phyloP scores from a whole-genome alignment of 441 rosid genomes.

The Omphalea diandra region DNA sequence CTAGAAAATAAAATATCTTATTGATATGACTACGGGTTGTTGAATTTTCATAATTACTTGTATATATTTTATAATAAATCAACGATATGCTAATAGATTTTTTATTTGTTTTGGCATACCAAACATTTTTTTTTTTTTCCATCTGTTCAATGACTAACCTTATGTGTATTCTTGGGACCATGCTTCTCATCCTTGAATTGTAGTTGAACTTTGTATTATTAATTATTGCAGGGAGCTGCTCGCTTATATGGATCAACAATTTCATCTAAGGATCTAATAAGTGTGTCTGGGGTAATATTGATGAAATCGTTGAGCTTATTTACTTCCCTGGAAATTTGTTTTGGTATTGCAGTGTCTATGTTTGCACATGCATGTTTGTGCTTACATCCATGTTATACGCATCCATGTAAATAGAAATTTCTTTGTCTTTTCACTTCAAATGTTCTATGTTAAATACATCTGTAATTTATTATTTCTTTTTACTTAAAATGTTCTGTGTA shows the following conservation, averaged over 20 bases:
- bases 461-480: not conserved
- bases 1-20: not conserved
- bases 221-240: constrained; percentile 82
- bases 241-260: constrained; percentile 90
- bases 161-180: not conserved
- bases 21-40: not conserved
- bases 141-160: not conserved
- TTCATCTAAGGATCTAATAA: constrained; percentile 69
- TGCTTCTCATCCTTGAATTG: constrained; percentile 13
- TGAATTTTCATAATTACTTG: not conserved
- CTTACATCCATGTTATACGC: not conserved
- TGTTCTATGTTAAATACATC: too few relatives aligned
- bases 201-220: constrained; percentile 8
- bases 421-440: too few relatives aligned
- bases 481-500: not conserved
- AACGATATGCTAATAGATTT: not conserved
- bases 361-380: not conserved
- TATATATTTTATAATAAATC: not conserved
- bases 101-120: not conserved
- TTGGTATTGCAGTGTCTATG: not conserved
- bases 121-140: constrained; percentile 3
- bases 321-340: not conserved
- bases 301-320: constrained; percentile 1
- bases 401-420: too few relatives aligned
- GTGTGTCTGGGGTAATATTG: constrained; percentile 81